Percentiles rank a stretch among this genome's conserved stretches.
phyloP scores from a whole-genome alignment of 441 rosid genomes.

The Erodium texanum region DNA sequence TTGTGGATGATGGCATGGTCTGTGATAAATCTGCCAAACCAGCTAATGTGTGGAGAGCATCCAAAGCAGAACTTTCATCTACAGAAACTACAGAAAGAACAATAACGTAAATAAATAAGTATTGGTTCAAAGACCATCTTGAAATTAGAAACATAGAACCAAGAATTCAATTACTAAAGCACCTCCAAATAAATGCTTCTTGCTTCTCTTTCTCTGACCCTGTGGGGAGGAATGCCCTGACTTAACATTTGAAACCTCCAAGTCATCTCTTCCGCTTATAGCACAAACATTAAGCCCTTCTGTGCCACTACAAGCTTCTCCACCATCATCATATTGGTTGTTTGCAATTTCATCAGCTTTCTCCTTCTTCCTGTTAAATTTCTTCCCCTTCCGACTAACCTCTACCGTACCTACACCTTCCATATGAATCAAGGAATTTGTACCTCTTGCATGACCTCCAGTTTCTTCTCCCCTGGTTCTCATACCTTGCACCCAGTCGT shows the following conservation, averaged over 20 bases:
- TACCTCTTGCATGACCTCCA: slow-evolving; percentile 35
- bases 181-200: slow-evolving; percentile 57
- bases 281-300: slow-evolving; percentile 45
- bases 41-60: slow-evolving; percentile 44
- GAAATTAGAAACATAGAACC: slow-evolving; percentile 3
- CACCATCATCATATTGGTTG: slow-evolving; percentile 53
- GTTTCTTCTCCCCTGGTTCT: slow-evolving; percentile 31
- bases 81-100: slow-evolving; percentile 20
- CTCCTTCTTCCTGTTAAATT: slow-evolving; percentile 40
- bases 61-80: slow-evolving; percentile 58
- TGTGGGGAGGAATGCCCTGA: slow-evolving; percentile 27
- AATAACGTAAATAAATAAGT: neutral
- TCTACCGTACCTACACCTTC: slow-evolving; percentile 61
- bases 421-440: slow-evolving; percentile 36
- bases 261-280: slow-evolving; percentile 31
- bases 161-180: slow-evolving; percentile 3
- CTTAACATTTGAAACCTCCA: slow-evolving; percentile 39
- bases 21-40: slow-evolving; percentile 51
- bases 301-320: slow-evolving; percentile 71
- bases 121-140: slow-evolving; percentile 11
- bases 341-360: slow-evolving; percentile 44
- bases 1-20: slow-evolving; percentile 35
- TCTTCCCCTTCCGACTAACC: slow-evolving; percentile 36
- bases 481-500: slow-evolving; percentile 37
- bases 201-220: slow-evolving; percentile 41